A percentile compares a stretch with the other conserved stretches of the same genome.
phyloP scores from a whole-genome alignment of 2,329 filamentous ascomycete genomes.

The Lachnellula cervina region DNA sequence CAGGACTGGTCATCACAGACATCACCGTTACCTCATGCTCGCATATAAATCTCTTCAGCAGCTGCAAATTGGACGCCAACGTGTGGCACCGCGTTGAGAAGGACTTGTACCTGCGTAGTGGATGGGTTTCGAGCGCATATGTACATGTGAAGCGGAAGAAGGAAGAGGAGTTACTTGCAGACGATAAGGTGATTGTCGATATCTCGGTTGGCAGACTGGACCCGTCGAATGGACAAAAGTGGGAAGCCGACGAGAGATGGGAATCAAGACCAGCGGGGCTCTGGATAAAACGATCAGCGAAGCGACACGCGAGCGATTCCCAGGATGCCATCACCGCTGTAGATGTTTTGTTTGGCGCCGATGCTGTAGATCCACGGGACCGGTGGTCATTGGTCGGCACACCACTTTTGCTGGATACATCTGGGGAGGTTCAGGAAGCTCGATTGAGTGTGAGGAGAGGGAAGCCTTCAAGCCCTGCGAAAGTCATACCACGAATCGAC shows the following conservation, averaged over 20 bases:
- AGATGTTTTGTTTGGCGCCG: conserved; percentile 65
- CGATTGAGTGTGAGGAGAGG: conserved; percentile 78
- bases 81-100: conserved; percentile 66
- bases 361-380: conserved; percentile 80
- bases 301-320: conserved; percentile 46
- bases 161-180: conserved; percentile 60
- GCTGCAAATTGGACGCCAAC: conserved; percentile 54
- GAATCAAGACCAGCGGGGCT: conserved; percentile 62
- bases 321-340: conserved; percentile 56
- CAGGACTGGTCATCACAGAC: conserved; percentile 66
- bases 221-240: conserved; percentile 49
- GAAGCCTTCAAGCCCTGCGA: conserved; percentile 55
- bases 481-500: conserved; percentile 69
- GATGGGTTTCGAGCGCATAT: conserved; percentile 62
- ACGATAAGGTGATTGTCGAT: conserved; percentile 60
- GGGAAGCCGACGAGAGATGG: conserved; percentile 54
- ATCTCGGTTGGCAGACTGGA: conserved; percentile 58
- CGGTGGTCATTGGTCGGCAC: conserved; percentile 79
- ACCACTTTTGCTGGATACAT: conserved; percentile 64
- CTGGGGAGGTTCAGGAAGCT: conserved; percentile 58
- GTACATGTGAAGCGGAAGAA: conserved; percentile 65
- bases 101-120: conserved; percentile 61
- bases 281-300: conserved; percentile 52
- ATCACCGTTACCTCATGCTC: conserved; percentile 62
- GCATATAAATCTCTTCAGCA: conserved; percentile 52